Base-by-base conservation (phyloP, 352 stramenopile genomes). In the Globisporangium splendens region DNA sequence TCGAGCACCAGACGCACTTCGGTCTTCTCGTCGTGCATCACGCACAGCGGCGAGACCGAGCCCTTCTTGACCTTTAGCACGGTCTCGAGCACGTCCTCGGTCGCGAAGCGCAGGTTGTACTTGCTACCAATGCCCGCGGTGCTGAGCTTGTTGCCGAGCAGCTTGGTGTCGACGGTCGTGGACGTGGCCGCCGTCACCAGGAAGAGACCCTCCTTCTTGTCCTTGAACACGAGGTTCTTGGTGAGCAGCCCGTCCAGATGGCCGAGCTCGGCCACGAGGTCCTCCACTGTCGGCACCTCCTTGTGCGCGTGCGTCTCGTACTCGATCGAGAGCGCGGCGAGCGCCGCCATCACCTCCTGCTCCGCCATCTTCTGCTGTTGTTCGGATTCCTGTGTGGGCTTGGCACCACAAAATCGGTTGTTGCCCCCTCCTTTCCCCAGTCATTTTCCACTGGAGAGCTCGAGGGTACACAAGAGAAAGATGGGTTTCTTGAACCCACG, bases 151-250 rank as follows among this genome's bases (percentile, higher is more conserved):
- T 81, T 86, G 31, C 73, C 94, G 15, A 99, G 72, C 44, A 89
- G 74, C 67, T 98, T 98, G 22, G 87, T 95, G 71, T 98, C 86
- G 20, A 98, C 97, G 42, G 93, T 86, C 14, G 93, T 89, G 15
- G 73, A 72, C 15, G 84, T 69, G 10, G 84, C 77, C 6, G 86
- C 83, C 10, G 89, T 96, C 5, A 99, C 88, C n/a, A 99, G 72
- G 72, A 98, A 98, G 2, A 98, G 62, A 0, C 96, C 96, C 66
- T 98, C 88, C 72, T 99, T 99, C 75, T 99, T 99, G 75, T 99
- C 96, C 69, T 96, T 97, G 60, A 99, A 95, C 62, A 99, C 95
- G 24, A 99, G 75, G 70, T 99, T 99, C 80, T 98, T 98, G 28
- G 94, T 98, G 38, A 89, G 69, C 46, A 80, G 73, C 20, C 87